Evolutionary conservation across 1,284 basidiomycete species (phyloP), one percentile per base, ranked within the genome.

Genomic region (Neonothopanus nambi): DNA sequence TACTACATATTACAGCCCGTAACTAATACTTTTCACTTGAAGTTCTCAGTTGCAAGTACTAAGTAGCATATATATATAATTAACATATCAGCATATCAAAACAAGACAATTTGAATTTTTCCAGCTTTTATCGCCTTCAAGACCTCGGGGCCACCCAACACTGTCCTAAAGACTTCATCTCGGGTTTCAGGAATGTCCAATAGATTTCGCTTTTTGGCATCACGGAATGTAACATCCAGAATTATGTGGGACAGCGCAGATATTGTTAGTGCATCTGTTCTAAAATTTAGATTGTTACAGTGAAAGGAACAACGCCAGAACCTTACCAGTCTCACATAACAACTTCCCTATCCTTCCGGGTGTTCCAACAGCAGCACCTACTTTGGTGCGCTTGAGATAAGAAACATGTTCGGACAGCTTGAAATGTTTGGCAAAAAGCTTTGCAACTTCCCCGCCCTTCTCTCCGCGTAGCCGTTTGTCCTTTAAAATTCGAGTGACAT

Each of bases 391-490:
- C 65, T 79, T 79, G 60, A 94, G 74, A 70, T 91, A 90, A 17
- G 79, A 72, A 61, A 87, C 81, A 65, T 94, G 91, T 56, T 93
- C 87, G 50, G 84, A 75, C 40, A 94, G 75, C 70, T 92, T 93
- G 71, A 92, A 84, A 66, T 94, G 91, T 68, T 85, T 91, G 41
- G 91, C 89, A 63, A 94, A 94, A 30, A 92, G 77, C 66, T 94
- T 94, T 26, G 87, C 91, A 38, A 93, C 83, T 57, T 92, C 89
- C 24, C 87, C 89, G 54, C 89, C 84, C 67, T 89, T 91, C 48
- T 90, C 83, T 49, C 87, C 84, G 61, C 84, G 73, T 55, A 91
- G 73, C 56, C 72, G 79, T 65, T 78, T 85, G 68, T 83, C 79
- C 67, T 80, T 89, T 57, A 93, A 74, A 47, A 83, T 72, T 53